Evolutionary conservation across 768 basidiomycete species (phyloP).

Genomic region (Russula ochroleuca): DNA sequence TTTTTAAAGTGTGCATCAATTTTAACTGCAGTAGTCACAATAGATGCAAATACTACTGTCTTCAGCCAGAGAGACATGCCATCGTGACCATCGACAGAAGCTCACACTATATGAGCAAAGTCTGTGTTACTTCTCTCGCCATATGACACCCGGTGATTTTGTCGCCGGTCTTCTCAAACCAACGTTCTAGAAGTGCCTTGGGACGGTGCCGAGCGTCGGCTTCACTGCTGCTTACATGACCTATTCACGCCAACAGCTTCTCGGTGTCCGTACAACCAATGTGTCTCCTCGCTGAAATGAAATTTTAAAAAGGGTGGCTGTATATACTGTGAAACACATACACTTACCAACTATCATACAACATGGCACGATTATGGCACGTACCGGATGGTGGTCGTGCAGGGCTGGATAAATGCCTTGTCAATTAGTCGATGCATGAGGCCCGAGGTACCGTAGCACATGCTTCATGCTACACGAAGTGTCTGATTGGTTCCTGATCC

Average conservation of each 20-base stretch:
- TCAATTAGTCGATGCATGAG: background rate
- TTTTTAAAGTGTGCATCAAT: too few relatives aligned
- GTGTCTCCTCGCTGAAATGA: background rate
- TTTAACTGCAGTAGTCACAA: too few relatives aligned
- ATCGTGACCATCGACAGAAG: background rate
- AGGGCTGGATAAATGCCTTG: background rate
- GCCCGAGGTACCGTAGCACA: background rate
- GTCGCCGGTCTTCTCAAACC: background rate
- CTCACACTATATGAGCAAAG: background rate
- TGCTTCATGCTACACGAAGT: background rate
- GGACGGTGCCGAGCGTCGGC: constrained; percentile 3
- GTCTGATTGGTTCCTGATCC: background rate
- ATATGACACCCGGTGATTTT: background rate
- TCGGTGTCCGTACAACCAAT: background rate
- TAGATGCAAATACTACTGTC: too few relatives aligned
- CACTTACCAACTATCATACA: background rate
- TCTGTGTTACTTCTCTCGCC: background rate
- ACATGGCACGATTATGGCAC: background rate
- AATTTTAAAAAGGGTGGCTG: background rate
- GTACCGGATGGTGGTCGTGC: background rate
- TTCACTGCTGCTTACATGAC: background rate
- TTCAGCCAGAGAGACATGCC: too few relatives aligned
- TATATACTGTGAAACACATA: background rate
- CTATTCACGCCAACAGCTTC: background rate
- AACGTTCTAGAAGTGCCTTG: background rate